phyloP scores from a whole-genome alignment of 2,329 filamentous ascomycete species.

The Calonectria hongkongensis region DNA sequence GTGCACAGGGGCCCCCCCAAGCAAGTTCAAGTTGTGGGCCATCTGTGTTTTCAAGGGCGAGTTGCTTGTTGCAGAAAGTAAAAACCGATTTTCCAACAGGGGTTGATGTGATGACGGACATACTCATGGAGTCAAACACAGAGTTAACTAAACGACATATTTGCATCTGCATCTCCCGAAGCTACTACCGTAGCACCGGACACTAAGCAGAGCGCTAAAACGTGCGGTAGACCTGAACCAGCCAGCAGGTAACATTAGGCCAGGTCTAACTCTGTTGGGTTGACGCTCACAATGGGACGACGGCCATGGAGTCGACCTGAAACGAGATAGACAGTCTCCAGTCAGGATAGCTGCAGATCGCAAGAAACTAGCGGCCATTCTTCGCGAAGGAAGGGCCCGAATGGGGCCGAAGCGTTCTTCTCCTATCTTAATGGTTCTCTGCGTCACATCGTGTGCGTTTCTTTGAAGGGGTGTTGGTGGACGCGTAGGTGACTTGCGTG shows the following conservation, averaged over 20 bases:
- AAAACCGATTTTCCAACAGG: conserved; percentile 23
- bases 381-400: conserved; percentile 36
- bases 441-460: conserved; percentile 9
- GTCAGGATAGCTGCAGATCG: conserved; percentile 43
- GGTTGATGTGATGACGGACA: conserved; percentile 26
- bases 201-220: conserved; percentile 9
- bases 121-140: conserved; percentile 31
- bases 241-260: conserved; percentile 20
- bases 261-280: conserved; percentile 24
- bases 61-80: conserved; percentile 29
- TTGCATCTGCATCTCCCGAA: conserved; percentile 28
- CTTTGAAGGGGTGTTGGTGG: conserved; percentile 5
- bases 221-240: conserved; percentile 25
- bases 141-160: conserved; percentile 19
- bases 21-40: conserved; percentile 22
- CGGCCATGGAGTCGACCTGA: conserved; percentile 50
- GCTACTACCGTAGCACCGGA: conserved; percentile 19
- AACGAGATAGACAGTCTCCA: conserved; percentile 49
- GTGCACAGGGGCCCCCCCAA: conserved; percentile 33
- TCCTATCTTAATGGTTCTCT: conserved; percentile 14
- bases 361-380: conserved; percentile 38
- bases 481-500: conserved; percentile 42
- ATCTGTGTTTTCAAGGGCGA: conserved; percentile 29
- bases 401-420: conserved; percentile 25
- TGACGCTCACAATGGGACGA: conserved; percentile 33